phyloP scores from a whole-genome alignment of 1,284 basidiomycete genomes.

The Tilletiaria anomala region DNA sequence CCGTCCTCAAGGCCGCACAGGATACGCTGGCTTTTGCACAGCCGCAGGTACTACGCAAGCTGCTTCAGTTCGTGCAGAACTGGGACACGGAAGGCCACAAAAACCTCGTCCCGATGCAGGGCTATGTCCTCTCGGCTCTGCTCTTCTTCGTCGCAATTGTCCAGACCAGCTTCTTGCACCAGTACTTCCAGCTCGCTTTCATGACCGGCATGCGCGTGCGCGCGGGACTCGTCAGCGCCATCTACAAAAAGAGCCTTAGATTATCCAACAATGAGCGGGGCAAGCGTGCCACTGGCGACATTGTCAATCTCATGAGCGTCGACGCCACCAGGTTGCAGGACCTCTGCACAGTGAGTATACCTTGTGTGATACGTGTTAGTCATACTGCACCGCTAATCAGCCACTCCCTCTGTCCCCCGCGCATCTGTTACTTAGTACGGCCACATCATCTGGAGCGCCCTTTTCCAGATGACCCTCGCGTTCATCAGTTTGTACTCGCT shows the following conservation, averaged over 20 bases:
- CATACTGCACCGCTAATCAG: too few relatives aligned
- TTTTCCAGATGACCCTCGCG: slow-evolving; percentile 58
- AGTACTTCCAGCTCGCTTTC: slow-evolving; percentile 70
- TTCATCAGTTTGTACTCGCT: slow-evolving; percentile 78
- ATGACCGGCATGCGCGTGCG: slow-evolving; percentile 82
- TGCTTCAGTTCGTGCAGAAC: slow-evolving; percentile 55
- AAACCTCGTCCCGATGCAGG: slow-evolving; percentile 24
- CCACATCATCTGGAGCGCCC: slow-evolving; percentile 43
- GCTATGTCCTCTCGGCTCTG: slow-evolving; percentile 44
- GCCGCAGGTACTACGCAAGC: slow-evolving; percentile 67
- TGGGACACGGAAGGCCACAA: slow-evolving; percentile 13
- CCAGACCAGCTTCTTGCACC: slow-evolving; percentile 74
- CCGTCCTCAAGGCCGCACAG: slow-evolving; percentile 54
- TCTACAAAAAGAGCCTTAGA: slow-evolving; percentile 73
- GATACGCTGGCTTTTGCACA: slow-evolving; percentile 71
- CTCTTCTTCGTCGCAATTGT: slow-evolving; percentile 53
- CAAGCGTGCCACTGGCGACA: slow-evolving; percentile 67
- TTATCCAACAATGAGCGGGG: slow-evolving; percentile 69
- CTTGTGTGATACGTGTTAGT: too few relatives aligned
- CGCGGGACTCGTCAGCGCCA: slow-evolving; percentile 66
- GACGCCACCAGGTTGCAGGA: slow-evolving; percentile 68
- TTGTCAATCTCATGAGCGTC: slow-evolving; percentile 84
- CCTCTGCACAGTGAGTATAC: slow-evolving; percentile 66
- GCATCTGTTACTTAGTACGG: slow-evolving; percentile 2
- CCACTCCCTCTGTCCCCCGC: too few relatives aligned